Conservation (phyloP, 225 moss, liverwort and hornwort species). For the Climacium dendroides region DNA sequence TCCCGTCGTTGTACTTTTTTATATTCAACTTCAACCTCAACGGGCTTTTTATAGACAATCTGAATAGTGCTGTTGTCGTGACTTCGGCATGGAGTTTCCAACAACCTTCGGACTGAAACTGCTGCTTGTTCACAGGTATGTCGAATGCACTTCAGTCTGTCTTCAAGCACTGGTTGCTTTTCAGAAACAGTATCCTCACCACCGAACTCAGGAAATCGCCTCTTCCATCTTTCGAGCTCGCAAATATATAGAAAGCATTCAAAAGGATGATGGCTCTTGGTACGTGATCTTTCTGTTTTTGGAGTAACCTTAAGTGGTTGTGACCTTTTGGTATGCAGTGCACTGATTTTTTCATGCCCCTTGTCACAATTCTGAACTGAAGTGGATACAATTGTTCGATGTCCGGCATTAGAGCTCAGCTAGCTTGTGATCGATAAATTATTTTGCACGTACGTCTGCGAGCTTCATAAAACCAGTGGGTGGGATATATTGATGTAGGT, state of each 20-base stretch:
- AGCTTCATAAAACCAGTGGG: neutral
- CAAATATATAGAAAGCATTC: conserved; percentile 41
- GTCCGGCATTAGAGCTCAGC: neutral
- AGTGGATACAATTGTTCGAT: neutral
- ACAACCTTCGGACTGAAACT: neutral
- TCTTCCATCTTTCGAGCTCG: conserved; percentile 53
- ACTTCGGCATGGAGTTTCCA: neutral
- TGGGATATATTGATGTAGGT: conserved; percentile 35
- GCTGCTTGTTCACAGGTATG: conserved; percentile 42
- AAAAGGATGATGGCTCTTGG: conserved; percentile 91
- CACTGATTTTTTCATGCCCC: neutral
- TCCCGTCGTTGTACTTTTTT: no score
- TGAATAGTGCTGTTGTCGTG: neutral
- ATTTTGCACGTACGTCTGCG: neutral
- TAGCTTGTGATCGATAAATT: neutral
- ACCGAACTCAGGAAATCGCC: conserved; percentile 58
- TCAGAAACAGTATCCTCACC: conserved; percentile 63
- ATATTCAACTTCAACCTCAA: no score
- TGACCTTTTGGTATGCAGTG: neutral
- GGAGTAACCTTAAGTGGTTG: neutral
- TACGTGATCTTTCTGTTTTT: conserved; percentile 2
- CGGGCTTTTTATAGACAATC: neutral
- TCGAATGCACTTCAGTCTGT: conserved; percentile 81
- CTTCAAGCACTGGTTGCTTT: conserved; percentile 58
- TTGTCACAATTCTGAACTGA: neutral